These are phyloP conservation scores for Phallus indusiatus DNA, from an alignment of 768 basidiomycete genomes.

Conservation along the genomic window DNA sequence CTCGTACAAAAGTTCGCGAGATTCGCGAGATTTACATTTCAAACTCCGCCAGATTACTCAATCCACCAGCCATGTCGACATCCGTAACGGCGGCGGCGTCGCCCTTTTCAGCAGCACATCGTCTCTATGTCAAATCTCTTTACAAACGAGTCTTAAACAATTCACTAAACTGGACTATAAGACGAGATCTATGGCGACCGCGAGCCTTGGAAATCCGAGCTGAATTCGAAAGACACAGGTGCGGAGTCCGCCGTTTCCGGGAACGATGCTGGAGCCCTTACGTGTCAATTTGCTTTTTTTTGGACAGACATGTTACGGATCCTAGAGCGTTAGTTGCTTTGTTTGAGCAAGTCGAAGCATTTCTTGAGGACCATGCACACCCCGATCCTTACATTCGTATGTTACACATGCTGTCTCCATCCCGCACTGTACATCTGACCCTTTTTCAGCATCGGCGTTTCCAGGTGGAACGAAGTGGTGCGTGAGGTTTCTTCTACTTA, in stretches of 20 bases:
- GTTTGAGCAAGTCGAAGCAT: slow-evolving; percentile 70
- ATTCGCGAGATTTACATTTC: no score
- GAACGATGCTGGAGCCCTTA: no score
- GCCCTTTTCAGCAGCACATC: slow-evolving; percentile 66
- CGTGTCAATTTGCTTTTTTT: background rate
- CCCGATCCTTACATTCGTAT: slow-evolving; percentile 91
- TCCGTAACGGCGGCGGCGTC: slow-evolving; percentile 35
- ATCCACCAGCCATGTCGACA: background rate
- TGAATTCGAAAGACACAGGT: slow-evolving; percentile 91
- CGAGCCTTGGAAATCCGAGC: slow-evolving; percentile 83
- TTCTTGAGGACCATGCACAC: slow-evolving; percentile 57
- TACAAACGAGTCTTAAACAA: slow-evolving; percentile 85
- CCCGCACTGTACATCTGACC: background rate
- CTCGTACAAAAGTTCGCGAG: no score
- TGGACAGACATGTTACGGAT: slow-evolving; percentile 80
- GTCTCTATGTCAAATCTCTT: slow-evolving; percentile 81
- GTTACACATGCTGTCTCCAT: slow-evolving; percentile 24
- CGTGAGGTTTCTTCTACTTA: slow-evolving; percentile 1
- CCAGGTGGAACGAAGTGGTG: slow-evolving; percentile 97
- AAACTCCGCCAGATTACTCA: background rate
- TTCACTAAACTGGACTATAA: slow-evolving; percentile 81
- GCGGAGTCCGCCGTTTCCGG: slow-evolving; percentile 22
- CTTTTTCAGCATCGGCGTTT: slow-evolving; percentile 54
- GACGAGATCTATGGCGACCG: slow-evolving; percentile 77
- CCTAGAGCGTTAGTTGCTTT: slow-evolving; percentile 74